Evolutionary conservation across 441 rosid species (phyloP), one percentile per base, ranked within the genome.

Genomic region (Erodium texanum): DNA sequence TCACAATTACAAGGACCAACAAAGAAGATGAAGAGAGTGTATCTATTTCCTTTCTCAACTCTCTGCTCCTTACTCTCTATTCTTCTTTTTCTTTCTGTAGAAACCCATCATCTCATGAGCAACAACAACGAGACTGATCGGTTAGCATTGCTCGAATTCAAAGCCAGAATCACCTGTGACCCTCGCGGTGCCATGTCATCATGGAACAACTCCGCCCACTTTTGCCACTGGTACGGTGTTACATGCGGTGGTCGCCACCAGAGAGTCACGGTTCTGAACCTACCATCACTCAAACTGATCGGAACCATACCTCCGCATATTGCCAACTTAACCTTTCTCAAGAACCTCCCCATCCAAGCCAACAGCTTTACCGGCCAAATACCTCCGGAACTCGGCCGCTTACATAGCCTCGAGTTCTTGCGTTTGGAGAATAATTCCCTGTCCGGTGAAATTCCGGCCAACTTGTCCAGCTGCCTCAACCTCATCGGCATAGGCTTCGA

Each of bases 241-340:
- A 18, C 50, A 0, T 75, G 78, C 0, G 24, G 52, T 12, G 65
- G 20, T 0, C 59, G 32, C 22, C 72, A 75, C 62, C 66, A 7
- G n/a, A 52, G 78, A 7, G 72, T 71, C 62, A 71, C 67, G 0
- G 12, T 10, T 16, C 11, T 75, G 59, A 8, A 54, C 16, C 50
- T 75, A 27, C 9, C 0, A 6, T 64, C 64, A 32, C 69, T 3
- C 0, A 3, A 8, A n/a, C 69, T 75, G 38, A 6, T 22, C 0
- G 75, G 78, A 0, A 23, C 66, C 23, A 63, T 75, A 16, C 56
- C 78, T 36, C 62, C 74, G 3, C 62, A 67, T 67, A 70, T 75
- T 0, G 78, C 74, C 20, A 75, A 75, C 7, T 61, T 75, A 7
- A 70, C 73, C 62, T 75, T 75, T 4, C 61, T 75, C 1, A 24